Percentiles rank a stretch among this genome's conserved stretches.
Evolutionary conservation across 2,329 filamentous ascomycete species (phyloP).

Genomic region (Beauveria varroae): DNA sequence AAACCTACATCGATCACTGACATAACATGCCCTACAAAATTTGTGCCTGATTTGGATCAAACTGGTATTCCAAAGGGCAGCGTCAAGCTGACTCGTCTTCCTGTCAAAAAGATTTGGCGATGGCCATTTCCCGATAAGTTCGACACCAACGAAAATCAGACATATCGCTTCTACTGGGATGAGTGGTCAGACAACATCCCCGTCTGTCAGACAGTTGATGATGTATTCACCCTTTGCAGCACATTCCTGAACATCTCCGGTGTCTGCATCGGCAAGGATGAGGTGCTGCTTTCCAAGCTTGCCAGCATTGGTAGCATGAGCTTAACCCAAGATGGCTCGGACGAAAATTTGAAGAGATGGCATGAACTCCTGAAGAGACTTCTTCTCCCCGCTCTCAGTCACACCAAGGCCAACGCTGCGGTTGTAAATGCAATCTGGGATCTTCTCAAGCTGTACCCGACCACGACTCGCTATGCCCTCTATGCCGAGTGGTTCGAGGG

Average conservation of each 20-base stretch:
- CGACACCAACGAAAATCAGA: constrained; percentile 66
- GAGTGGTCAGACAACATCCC: constrained; percentile 95
- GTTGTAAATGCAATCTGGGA: constrained; percentile 82
- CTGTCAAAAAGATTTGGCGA: constrained; percentile 60
- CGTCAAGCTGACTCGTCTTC: constrained; percentile 52
- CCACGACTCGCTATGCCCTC: constrained; percentile 71
- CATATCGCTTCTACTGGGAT: constrained; percentile 94
- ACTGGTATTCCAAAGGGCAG: constrained; percentile 60
- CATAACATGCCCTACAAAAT: constrained; percentile 35
- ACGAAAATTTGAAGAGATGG: constrained; percentile 70
- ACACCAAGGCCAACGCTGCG: constrained; percentile 76
- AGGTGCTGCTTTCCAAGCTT: constrained; percentile 69
- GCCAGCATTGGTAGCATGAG: constrained; percentile 78
- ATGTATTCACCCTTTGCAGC: constrained; percentile 79
- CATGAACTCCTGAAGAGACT: constrained; percentile 74
- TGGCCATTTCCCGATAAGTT: constrained; percentile 79
- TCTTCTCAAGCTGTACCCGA: constrained; percentile 71
- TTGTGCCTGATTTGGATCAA: constrained; percentile 50
- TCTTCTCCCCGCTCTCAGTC: constrained; percentile 79
- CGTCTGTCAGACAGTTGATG: constrained; percentile 81
- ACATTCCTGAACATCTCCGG: constrained; percentile 81
- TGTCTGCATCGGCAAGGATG: constrained; percentile 81
- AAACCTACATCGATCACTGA: constrained; percentile 25
- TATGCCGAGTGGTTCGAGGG: constrained; percentile 92
- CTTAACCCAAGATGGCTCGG: constrained; percentile 60